Evolutionary conservation across 1,139 yeast genomes (phyloP), one percentile per base, ranked within the genome.

Genomic region (Sugiyamaella sp.): DNA sequence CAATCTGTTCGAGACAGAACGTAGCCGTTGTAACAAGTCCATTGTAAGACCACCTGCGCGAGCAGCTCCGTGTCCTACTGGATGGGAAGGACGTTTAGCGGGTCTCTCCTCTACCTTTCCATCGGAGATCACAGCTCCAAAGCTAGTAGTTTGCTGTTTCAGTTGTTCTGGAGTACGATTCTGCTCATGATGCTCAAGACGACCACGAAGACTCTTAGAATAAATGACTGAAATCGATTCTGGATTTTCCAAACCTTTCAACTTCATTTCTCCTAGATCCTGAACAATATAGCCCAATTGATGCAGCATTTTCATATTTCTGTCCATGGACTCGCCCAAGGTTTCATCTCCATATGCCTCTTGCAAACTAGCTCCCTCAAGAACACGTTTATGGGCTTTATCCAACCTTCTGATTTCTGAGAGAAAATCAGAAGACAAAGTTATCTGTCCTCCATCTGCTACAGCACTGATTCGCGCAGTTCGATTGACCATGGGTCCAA

Each of bases 371-470:
- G 65, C 62, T 19, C 74, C 73, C 6, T 65, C 64, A 14, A 70
- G 67, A 17, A 80, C 78, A 49, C 74, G 73, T 12, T 76, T 74
- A 61, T 84, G 89, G 12, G 80, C 76, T 17, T 72, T 72, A 63
- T 79, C 76, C 46, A 89, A 78, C 52, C 82, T 78, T 49, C 77
- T 78, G 66, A 89, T 80, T 66, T 89, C 96, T 46, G 80, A 79
- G 62, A 86, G 74, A 64, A 89, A 89, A 68, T 91, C 97, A 2
- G 85, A 79, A 63, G 96, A 86, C 51, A 91, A 78, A 0, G 96
- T 84, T 41, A 91, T 89, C 70, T 93, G 97, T n/a, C 99, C 99
- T 55, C 99, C 99, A 69, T 90, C 97, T 0, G 99, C 99, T 49
- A 89, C 86, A 2, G 96, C 89, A 68, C 93, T 86, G 41, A 93